Conservation (phyloP, 805 yeast genomes). For the Candida qinlingensis region DNA sequence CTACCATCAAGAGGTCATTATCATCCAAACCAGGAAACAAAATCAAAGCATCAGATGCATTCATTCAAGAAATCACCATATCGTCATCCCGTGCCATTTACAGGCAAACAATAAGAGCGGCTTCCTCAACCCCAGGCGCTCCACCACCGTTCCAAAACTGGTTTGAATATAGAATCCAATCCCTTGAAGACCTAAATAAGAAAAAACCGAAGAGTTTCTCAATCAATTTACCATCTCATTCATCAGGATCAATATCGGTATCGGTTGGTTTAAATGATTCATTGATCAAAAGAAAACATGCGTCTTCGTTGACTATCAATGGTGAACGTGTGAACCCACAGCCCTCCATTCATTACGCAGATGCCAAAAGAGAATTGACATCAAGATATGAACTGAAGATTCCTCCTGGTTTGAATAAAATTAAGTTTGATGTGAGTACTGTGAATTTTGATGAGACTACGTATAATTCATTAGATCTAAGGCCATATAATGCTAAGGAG, state of each 20-base stretch:
- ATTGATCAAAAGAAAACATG: constrained; percentile 34
- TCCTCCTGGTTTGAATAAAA: constrained; percentile 40
- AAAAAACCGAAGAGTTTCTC: constrained; percentile 34
- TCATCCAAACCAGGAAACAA: not conserved
- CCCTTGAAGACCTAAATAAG: constrained; percentile 15
- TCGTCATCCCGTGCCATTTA: constrained; percentile 27
- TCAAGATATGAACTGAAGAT: constrained; percentile 41
- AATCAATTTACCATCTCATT: constrained; percentile 41
- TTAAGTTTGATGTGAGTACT: constrained; percentile 34
- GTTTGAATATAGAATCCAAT: constrained; percentile 33
- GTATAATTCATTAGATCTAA: not conserved
- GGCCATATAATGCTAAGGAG: not conserved
- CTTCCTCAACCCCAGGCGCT: constrained; percentile 7
- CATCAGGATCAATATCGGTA: constrained; percentile 39
- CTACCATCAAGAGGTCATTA: not conserved
- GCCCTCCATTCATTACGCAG: constrained; percentile 37
- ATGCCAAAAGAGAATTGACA: constrained; percentile 22
- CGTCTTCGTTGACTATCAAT: constrained; percentile 35
- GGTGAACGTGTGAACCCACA: constrained; percentile 40
- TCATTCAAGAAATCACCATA: constrained; percentile 26
- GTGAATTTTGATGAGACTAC: constrained; percentile 20
- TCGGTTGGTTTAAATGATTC: constrained; percentile 38
- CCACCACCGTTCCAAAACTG: constrained; percentile 26
- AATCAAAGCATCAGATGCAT: constrained; percentile 16
- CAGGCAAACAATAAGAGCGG: constrained; percentile 24